phyloP scores from a whole-genome alignment of 2,329 filamentous ascomycete genomes.

The Apiospora marii region DNA sequence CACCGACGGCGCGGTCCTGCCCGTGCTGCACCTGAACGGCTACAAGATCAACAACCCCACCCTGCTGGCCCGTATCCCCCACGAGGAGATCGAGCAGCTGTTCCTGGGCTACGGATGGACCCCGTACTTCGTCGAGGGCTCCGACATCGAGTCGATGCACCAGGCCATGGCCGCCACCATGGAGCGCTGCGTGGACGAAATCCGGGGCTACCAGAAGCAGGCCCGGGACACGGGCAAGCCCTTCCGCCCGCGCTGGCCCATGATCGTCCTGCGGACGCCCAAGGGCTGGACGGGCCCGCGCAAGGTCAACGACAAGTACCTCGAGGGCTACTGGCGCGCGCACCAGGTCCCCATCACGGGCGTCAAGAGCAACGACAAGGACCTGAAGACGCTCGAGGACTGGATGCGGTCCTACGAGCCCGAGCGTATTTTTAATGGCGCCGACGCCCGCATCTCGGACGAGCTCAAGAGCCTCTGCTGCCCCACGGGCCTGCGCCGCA shows the following conservation, averaged over 20 bases:
- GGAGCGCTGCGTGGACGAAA: constrained; percentile 75
- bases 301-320: constrained; percentile 73
- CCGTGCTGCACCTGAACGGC: constrained; percentile 80
- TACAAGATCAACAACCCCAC: constrained; percentile 89
- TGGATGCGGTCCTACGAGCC: constrained; percentile 84
- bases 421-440: constrained; percentile 69
- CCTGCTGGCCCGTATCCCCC: constrained; percentile 74
- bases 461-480: constrained; percentile 71
- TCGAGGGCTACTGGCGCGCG: constrained; percentile 80
- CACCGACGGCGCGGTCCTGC: constrained; percentile 78
- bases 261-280: constrained; percentile 79
- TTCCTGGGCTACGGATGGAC: constrained; percentile 81
- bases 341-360: constrained; percentile 82
- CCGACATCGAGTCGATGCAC: constrained; percentile 77
- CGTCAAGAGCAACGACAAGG: constrained; percentile 68
- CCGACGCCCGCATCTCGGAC: constrained; percentile 67
- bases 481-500: constrained; percentile 70
- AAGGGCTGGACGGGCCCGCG: constrained; percentile 84
- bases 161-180: constrained; percentile 83
- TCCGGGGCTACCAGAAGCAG: constrained; percentile 73
- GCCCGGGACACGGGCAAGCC: constrained; percentile 74
- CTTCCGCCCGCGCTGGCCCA: constrained; percentile 77
- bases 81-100: constrained; percentile 74
- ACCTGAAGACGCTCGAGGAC: constrained; percentile 73
- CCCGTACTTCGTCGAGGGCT: constrained; percentile 82